Evolutionary conservation across 1,139 yeast genomes (phyloP).

Genomic region (Trichomonascaceae sp.): DNA sequence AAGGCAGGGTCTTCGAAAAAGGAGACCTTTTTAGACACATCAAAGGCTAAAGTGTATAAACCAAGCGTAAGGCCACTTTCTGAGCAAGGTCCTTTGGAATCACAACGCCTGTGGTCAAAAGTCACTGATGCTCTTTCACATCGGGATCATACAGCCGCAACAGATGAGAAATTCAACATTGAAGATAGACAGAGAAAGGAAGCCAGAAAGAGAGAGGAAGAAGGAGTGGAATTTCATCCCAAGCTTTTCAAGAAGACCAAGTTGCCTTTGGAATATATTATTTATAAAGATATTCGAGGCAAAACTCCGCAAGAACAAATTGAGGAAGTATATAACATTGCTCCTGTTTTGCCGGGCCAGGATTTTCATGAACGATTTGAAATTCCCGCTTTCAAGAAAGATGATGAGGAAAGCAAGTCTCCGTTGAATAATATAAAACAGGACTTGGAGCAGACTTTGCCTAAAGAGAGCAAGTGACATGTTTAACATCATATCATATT

Average conservation of each 20-base stretch:
- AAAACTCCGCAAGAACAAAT: constrained; percentile 46
- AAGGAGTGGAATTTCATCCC: constrained; percentile 77
- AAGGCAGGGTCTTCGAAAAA: constrained; percentile 46
- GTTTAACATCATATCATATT: not conserved
- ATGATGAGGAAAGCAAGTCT: constrained; percentile 13
- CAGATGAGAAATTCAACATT: constrained; percentile 77
- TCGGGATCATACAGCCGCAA: constrained; percentile 75
- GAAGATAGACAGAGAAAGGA: constrained; percentile 74
- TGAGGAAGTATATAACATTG: constrained; percentile 52
- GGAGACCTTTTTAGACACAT: constrained; percentile 58
- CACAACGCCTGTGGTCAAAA: constrained; percentile 74
- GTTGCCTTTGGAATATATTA: constrained; percentile 48
- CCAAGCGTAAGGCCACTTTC: constrained; percentile 73
- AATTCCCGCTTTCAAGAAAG: constrained; percentile 61
- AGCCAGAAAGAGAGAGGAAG: constrained; percentile 69
- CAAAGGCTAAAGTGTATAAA: constrained; percentile 42
- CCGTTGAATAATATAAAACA: constrained; percentile 1
- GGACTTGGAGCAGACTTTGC: constrained; percentile 7
- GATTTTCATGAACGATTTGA: constrained; percentile 54
- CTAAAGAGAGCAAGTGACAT: constrained; percentile 9
- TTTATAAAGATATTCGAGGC: constrained; percentile 53
- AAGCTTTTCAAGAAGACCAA: constrained; percentile 53
- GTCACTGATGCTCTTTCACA: constrained; percentile 71
- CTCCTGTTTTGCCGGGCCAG: constrained; percentile 75
- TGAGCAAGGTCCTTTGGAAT: constrained; percentile 77